phyloP scores from a whole-genome alignment of 108 stramenopile genomes.

The Cyclostephanos tholiformis region DNA sequence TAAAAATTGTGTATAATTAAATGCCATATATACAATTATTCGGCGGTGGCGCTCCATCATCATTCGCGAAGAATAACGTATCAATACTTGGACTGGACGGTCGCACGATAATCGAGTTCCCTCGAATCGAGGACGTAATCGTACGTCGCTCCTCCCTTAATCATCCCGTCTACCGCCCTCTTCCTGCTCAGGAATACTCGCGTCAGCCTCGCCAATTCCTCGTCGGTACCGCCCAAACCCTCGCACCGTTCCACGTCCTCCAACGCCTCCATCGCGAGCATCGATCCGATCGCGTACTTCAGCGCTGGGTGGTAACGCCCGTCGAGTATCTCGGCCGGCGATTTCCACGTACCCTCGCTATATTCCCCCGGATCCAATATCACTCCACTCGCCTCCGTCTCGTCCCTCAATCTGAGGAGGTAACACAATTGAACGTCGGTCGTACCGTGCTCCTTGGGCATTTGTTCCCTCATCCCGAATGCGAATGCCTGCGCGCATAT shows the following conservation, averaged over 20 bases:
- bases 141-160: slow-evolving; percentile 16
- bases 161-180: slow-evolving; percentile 30
- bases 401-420: slow-evolving; percentile 22
- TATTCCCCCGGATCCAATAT: slow-evolving; percentile 45
- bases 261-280: slow-evolving; percentile 40
- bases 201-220: slow-evolving; percentile 37
- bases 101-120: slow-evolving; percentile 42
- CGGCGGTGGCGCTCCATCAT: too few species aligned
- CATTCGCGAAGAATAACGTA: too few species aligned
- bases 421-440: slow-evolving; percentile 52
- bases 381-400: slow-evolving; percentile 38
- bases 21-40: too few species aligned
- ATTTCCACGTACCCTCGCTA: slow-evolving; percentile 41
- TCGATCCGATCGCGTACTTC: slow-evolving; percentile 45
- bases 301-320: slow-evolving; percentile 59
- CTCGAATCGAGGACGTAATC: slow-evolving; percentile 47
- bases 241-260: slow-evolving; percentile 33
- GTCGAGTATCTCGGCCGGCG: slow-evolving; percentile 32
- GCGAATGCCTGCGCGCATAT: slow-evolving; percentile 53
- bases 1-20: too few species aligned
- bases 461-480: slow-evolving; percentile 52
- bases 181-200: slow-evolving; percentile 48
- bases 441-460: slow-evolving; percentile 48
- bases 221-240: slow-evolving; percentile 20
- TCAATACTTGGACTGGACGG: slow-evolving; percentile 41